Conservation (phyloP, 176 grass and related monocot genomes). For the Metroxylon sagu region DNA sequence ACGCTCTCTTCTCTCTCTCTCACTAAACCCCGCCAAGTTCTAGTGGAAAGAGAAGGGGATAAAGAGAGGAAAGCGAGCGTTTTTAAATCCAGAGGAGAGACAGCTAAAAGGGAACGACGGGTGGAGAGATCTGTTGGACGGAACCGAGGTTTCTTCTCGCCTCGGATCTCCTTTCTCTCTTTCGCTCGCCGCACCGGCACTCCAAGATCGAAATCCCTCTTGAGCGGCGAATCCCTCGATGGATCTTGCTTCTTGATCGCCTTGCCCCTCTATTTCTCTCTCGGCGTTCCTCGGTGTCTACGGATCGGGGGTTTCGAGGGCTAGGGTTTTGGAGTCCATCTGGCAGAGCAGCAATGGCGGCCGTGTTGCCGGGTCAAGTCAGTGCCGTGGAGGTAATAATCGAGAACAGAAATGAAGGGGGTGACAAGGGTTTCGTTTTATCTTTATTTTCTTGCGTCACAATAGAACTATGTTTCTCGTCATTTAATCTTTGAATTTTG, state of each 20-base stretch:
- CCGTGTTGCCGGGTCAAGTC: constrained; percentile 3
- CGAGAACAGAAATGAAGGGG: background rate
- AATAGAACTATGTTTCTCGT: too few species aligned
- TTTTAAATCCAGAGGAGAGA: too few species aligned
- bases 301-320: constrained; percentile 42
- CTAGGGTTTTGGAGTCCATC: background rate
- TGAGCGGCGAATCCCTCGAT: too few species aligned
- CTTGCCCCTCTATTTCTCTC: too few species aligned
- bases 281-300: background rate
- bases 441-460: too few species aligned
- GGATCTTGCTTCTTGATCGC: background rate
- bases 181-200: background rate
- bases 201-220: too few species aligned
- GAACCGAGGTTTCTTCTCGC: background rate
- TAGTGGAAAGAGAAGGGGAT: background rate
- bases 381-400: constrained; percentile 15
- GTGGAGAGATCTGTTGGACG: background rate
- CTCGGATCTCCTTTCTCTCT: background rate
- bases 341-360: constrained; percentile 1
- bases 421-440: too few species aligned
- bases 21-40: too few species aligned
- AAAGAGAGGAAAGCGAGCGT: too few species aligned
- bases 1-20: too few species aligned
- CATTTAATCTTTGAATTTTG: too few species aligned
- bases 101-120: too few species aligned